phyloP scores from a whole-genome alignment of 345 rosid species.

The Trapa incisa region DNA sequence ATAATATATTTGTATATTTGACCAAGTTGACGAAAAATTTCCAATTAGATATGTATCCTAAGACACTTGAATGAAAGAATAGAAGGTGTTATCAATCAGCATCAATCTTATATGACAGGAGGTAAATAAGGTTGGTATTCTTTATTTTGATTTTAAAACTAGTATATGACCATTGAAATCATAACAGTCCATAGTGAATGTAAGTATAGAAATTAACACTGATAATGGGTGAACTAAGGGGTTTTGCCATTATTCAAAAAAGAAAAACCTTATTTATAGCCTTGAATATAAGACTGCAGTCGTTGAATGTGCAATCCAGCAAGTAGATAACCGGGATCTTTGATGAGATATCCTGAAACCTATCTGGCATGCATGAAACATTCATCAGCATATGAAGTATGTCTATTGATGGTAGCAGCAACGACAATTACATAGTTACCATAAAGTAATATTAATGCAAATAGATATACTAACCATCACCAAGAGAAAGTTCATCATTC shows the following conservation, averaged over 20 bases:
- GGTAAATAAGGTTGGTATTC: not conserved
- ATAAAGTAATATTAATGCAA: not conserved
- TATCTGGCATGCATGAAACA: slow-evolving; percentile 25
- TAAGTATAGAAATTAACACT: not conserved
- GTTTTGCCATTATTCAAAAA: slow-evolving; percentile 3
- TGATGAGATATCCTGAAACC: slow-evolving; percentile 14
- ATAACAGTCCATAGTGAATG: not conserved
- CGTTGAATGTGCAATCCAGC: slow-evolving; percentile 88
- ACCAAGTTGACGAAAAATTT: not conserved
- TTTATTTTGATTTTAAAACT: not conserved
- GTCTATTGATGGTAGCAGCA: not conserved
- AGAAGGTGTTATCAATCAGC: not conserved
- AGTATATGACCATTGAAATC: not conserved
- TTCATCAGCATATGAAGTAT: slow-evolving; percentile 2
- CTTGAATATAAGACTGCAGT: slow-evolving; percentile 64
- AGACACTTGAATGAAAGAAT: not conserved
- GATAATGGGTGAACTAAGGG: not conserved
- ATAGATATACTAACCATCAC: slow-evolving; percentile 31
- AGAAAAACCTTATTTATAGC: slow-evolving; percentile 49
- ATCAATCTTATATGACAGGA: not conserved
- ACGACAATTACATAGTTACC: not conserved
- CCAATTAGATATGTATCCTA: not conserved
- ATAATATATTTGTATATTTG: not conserved
- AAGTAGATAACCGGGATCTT: slow-evolving; percentile 56
- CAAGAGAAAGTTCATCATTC: slow-evolving; percentile 18